Base-by-base conservation (phyloP, 2,329 filamentous ascomycete species). In the Arthrobotrys megalospora region DNA sequence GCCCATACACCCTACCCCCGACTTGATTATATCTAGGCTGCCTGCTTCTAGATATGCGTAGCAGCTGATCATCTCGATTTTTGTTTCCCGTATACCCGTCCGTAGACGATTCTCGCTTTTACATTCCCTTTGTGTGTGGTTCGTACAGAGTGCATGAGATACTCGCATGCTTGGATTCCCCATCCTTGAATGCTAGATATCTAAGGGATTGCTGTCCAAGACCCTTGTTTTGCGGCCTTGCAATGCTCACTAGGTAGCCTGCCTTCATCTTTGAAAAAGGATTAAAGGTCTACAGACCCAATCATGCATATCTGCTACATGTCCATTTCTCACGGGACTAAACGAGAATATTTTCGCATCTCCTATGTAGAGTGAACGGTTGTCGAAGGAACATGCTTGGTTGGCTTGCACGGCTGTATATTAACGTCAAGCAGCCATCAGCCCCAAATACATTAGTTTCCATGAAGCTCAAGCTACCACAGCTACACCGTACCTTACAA, bases 11-110 rank as follows among this genome's bases (percentile, higher is more conserved):
- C n/a, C 41, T 12, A 12, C 55, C 12, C 48, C 41, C 19, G 34
- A 28, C 36, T 60, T 11, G 36, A 60, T 43, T 32, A 43, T 60
- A 60, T 60, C 55, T 60, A 60, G 36, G 19, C 19, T 43, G 10
- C 36, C 55, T 19, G 55, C 10, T 43, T 3, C 55, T 60, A 60
- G 55, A 60, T 60, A 60, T 60, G 5, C 11, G 55, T 60, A 60
- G 36, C 32, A 58, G 52, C 32, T 58, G 34, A 60, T 43, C 36
- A 43, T 60, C 19, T 60, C n/a, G 16, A 14, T 24, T 60, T 10
- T 11, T 28, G 16, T 12, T 60, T 43, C 5, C 55, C 36, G 36
- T 60, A 24, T 60, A 43, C n/a, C 36, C 55, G 36, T 60, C 12
- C 55, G 55, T 60, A 60, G 36, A 43, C 36, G 55, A 43, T 60